phyloP scores from a whole-genome alignment of 768 basidiomycete species.

The Psilocybe subaeruginosa region DNA sequence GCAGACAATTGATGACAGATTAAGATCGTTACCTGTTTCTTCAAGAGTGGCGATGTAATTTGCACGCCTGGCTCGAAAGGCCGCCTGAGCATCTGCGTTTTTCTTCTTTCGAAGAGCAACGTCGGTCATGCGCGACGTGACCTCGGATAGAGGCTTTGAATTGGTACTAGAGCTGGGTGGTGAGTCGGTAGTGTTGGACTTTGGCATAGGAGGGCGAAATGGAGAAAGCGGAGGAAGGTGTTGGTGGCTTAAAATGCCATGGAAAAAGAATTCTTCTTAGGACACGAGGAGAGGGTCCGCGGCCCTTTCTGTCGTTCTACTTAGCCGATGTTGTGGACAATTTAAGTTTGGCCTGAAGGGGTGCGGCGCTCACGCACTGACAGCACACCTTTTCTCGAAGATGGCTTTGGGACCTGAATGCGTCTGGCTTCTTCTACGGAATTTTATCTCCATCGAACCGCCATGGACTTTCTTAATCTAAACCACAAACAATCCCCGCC shows the following conservation, averaged over 20 bases:
- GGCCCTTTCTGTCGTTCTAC: conserved; percentile 49
- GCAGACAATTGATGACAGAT: conserved; percentile 9
- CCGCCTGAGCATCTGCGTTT: conserved; percentile 89
- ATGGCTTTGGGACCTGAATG: conserved; percentile 34
- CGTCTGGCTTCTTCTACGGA: conserved; percentile 32
- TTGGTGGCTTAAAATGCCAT: conserved; percentile 56
- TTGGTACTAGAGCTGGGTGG: neutral
- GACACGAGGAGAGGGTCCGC: conserved; percentile 72
- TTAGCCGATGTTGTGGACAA: conserved; percentile 53
- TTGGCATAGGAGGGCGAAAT: conserved; percentile 43
- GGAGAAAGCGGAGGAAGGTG: conserved; percentile 22
- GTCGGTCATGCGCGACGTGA: conserved; percentile 56
- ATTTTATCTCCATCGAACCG: conserved; percentile 41
- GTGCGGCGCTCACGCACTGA: conserved; percentile 47
- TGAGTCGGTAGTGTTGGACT: conserved; percentile 35
- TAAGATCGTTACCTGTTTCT: conserved; percentile 60
- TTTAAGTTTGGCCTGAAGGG: conserved; percentile 54
- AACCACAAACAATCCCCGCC: conserved; percentile 32
- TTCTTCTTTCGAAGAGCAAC: conserved; percentile 83
- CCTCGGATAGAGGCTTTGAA: conserved; percentile 34
- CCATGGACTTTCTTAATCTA: conserved; percentile 29
- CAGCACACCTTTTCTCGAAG: conserved; percentile 48
- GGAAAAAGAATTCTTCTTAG: conserved; percentile 68
- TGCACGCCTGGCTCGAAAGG: conserved; percentile 78
- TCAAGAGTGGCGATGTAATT: conserved; percentile 89